Base-by-base conservation (phyloP, 2,329 filamentous ascomycete species). In the Chrysoporthe puriensis region DNA sequence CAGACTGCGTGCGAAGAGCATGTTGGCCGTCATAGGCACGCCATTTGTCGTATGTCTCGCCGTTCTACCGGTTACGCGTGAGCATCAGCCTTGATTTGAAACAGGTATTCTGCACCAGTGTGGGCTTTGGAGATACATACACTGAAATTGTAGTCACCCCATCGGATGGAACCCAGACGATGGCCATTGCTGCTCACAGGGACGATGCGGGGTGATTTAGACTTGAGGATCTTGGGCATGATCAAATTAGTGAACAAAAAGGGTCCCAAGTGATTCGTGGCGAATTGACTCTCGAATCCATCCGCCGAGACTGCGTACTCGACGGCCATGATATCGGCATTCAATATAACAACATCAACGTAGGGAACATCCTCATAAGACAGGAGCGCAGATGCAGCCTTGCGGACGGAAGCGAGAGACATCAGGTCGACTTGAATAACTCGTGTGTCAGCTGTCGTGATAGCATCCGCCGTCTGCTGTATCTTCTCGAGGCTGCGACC, bases 11-110 rank as follows among this genome's bases (percentile, higher is more conserved):
- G 66, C 66, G 32, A 62, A 64, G 40, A 67, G 62, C 18, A 43
- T 57, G 14, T 63, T 63, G 16, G 62, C 66, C 7, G 66, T 67
- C 66, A 26, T 67, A 67, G 16, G 43, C 34, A 1, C 54, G 61
- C 66, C 62, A 67, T 2, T 52, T 54, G 21, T 67, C 34, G 62
- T 64, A 67, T 4, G 54, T 57, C 43, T 67, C 63, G 54, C 66
- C 66, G 26, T 67, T 60, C 57, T 60, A n/a, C n/a, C 0, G 56
- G 8, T 8, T 8, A 52, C 26, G 40, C 7, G 44, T 21, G 34
- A 42, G n/a, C 7, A 21, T 13, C 1, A 1, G 18, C 40, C 16
- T 3, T 18, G 11, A 5, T 5, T n/a, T 40, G 16, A 5, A 18
- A 1, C 2, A 11, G 13, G 54, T 36, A 40, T 40, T 57, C 2